Conservation (phyloP, 1,284 basidiomycete genomes). For the Irpex lacteus region DNA sequence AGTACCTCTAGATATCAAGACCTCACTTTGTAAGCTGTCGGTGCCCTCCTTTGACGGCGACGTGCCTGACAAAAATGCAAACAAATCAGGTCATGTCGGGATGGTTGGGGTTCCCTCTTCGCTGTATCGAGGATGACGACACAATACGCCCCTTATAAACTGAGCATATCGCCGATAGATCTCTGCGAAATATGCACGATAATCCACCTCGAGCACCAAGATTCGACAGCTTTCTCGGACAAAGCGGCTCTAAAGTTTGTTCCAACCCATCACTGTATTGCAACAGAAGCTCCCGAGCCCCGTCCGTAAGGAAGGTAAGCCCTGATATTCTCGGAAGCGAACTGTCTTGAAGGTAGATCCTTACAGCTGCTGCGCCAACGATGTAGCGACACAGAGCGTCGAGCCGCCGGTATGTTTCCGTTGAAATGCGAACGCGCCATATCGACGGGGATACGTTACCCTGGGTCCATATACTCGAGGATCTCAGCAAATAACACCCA, state of each 20-base stretch:
- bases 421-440: neutral
- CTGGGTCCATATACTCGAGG: too few relatives aligned
- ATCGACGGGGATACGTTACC: neutral
- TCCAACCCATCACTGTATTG: neutral
- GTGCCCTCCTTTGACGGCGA: too few relatives aligned
- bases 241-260: neutral
- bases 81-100: too few relatives aligned
- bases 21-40: too few relatives aligned
- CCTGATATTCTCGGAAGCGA: neutral
- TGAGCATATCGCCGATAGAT: neutral
- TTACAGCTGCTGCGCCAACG: neutral
- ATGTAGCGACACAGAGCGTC: neutral
- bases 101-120: too few relatives aligned
- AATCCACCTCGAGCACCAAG: neutral
- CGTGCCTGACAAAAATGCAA: too few relatives aligned
- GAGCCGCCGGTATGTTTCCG: neutral
- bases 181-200: conserved; percentile 8
- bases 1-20: too few relatives aligned
- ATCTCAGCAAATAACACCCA: too few relatives aligned
- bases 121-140: too few relatives aligned
- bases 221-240: neutral
- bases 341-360: neutral
- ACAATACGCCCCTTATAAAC: too few relatives aligned
- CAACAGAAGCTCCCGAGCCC: neutral
- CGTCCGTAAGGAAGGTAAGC: neutral